Evolutionary conservation across 2,329 filamentous ascomycete species (phyloP).

Genomic region (Penicillium brasilianum): DNA sequence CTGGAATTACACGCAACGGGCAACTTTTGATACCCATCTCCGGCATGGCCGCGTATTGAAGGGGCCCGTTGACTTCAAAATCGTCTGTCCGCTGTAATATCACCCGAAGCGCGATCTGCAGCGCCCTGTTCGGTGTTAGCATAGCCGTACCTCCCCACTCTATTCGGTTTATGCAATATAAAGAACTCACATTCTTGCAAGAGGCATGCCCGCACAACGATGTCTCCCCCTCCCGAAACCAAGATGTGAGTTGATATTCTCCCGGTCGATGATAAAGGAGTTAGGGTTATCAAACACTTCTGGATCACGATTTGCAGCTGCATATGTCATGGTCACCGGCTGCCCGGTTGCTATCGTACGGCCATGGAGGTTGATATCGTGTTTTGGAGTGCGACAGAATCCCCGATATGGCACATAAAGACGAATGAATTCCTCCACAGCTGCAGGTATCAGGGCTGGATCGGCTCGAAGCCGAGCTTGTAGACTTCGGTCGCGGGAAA

Average conservation of each 20-base stretch:
- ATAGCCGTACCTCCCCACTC: background rate
- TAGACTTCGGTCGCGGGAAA: slow-evolving; percentile 10
- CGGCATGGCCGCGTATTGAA: slow-evolving; percentile 8
- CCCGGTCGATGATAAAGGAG: slow-evolving; percentile 11
- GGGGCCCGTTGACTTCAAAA: background rate
- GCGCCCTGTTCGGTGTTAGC: background rate
- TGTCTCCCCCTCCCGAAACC: slow-evolving; percentile 18
- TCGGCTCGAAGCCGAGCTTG: slow-evolving; percentile 7
- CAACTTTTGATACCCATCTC: slow-evolving; percentile 9
- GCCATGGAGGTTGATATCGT: slow-evolving; percentile 9
- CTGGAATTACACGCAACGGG: slow-evolving; percentile 4
- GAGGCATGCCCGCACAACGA: slow-evolving; percentile 20
- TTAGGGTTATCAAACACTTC: slow-evolving; percentile 9
- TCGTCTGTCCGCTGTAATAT: slow-evolving; percentile 1
- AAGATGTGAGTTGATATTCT: slow-evolving; percentile 18
- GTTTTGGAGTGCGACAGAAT: slow-evolving; percentile 15
- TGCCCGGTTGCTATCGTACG: slow-evolving; percentile 5
- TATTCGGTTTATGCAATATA: background rate
- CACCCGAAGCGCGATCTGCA: slow-evolving; percentile 5
- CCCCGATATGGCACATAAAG: slow-evolving; percentile 21
- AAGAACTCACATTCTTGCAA: slow-evolving; percentile 17
- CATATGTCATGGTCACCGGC: slow-evolving; percentile 20
- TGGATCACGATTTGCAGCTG: slow-evolving; percentile 19
- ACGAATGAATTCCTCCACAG: slow-evolving; percentile 18
- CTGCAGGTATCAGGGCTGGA: slow-evolving; percentile 13